These are phyloP conservation scores for Gastrodia elata DNA, from an alignment of 106 monocot genomes.

Conservation along the genomic window DNA sequence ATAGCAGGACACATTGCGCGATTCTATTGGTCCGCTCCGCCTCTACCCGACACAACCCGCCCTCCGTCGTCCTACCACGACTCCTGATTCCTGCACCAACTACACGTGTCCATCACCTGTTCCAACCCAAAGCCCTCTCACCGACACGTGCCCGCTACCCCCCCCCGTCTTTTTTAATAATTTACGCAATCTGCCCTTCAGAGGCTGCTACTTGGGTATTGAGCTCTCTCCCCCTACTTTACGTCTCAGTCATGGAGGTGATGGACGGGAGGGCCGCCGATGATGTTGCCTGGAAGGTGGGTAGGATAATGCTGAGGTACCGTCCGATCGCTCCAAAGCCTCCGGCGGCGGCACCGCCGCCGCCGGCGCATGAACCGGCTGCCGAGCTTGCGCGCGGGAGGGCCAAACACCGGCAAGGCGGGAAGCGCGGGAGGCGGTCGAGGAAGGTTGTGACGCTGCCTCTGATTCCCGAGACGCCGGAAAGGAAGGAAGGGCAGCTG, in stretches of 20 bases:
- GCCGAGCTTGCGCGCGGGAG: background rate
- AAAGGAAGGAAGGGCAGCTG: conserved; percentile 10
- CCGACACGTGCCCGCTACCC: background rate
- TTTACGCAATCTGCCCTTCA: background rate
- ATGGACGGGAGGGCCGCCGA: conserved; percentile 25
- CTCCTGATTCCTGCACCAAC: background rate
- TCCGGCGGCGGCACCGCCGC: conserved; percentile 6
- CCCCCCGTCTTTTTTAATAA: background rate
- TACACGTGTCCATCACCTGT: background rate
- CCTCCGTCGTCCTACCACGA: background rate
- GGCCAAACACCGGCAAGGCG: conserved; percentile 6
- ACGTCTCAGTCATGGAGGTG: background rate
- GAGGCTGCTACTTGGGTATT: background rate
- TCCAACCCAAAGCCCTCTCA: background rate
- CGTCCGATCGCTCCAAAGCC: conserved; percentile 90
- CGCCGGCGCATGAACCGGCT: background rate
- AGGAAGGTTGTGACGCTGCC: conserved; percentile 43
- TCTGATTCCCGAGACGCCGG: conserved; percentile 63
- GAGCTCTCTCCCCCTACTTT: background rate
- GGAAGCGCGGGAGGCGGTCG: conserved; percentile 20
- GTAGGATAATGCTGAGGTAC: conserved; percentile 58
- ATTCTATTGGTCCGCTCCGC: background rate
- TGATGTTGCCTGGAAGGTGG: conserved; percentile 48
- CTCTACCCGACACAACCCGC: background rate
- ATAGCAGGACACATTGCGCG: background rate